These are phyloP conservation scores for Pyracantha coccinea DNA, from an alignment of 331 rosid species.

Conservation along the genomic window DNA sequence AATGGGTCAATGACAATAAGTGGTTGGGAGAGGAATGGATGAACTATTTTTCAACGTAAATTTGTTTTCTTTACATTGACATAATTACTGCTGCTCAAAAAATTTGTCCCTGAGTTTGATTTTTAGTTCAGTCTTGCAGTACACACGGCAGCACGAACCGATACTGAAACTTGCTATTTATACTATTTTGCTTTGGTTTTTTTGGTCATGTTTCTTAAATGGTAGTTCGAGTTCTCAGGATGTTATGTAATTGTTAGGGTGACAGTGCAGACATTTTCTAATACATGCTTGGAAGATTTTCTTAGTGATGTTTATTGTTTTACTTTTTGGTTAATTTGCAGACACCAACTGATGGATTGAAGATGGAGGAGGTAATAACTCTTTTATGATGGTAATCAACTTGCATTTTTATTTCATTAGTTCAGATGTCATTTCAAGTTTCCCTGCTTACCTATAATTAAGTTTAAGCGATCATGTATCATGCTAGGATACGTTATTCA, in stretches of 20 bases:
- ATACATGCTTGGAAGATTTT: neutral
- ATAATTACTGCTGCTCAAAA: neutral
- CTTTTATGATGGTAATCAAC: neutral
- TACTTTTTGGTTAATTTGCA: conserved; percentile 24
- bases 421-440: neutral
- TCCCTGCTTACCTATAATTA: too few relatives aligned
- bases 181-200: neutral
- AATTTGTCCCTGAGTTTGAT: neutral
- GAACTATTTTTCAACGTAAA: neutral
- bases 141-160: neutral
- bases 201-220: neutral
- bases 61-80: neutral
- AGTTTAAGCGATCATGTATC: too few relatives aligned
- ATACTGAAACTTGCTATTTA: neutral
- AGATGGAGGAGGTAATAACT: conserved; percentile 52
- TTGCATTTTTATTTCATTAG: neutral
- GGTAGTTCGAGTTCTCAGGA: neutral
- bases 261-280: too few relatives aligned
- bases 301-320: neutral
- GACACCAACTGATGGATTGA: conserved; percentile 65
- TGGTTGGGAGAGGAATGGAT: neutral
- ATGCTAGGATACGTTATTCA: neutral
- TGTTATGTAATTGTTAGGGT: neutral
- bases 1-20: neutral
- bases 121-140: neutral